Base-by-base conservation (phyloP, 768 basidiomycete genomes). In the Goffeauzyma gilvescens region DNA sequence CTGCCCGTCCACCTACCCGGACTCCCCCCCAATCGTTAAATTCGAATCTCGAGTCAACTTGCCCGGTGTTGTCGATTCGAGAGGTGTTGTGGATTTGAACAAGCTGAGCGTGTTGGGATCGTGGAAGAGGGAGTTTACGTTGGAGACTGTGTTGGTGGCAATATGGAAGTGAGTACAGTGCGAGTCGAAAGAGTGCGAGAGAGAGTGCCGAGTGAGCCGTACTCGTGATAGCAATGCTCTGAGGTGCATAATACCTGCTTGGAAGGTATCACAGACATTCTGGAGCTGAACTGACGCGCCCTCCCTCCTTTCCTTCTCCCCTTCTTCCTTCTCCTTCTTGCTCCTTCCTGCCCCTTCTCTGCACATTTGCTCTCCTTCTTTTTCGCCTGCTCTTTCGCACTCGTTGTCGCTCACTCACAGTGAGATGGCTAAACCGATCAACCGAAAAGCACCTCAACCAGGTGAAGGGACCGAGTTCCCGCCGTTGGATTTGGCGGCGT, bases 401-500 rank as follows among this genome's bases (percentile, higher is more conserved):
- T 30, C 13, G 14, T 18, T 28, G 10, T 12, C 22, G 24, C n/a
- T 21, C 30, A 26, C 20, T 18, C 12, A 8, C 52, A 95, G 89
- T 68, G 87, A 93, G 64, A 96, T 98, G 93, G 86, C 79, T 2
- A 75, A 81, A 36, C 76, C 81, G 57, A 73, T 73, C 48, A 98
- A 96, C 64, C 70, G 86, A 53, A 96, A 96, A 68, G 72, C 89
- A 27, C 82, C 86, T 25, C 93, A 98, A 66, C 93, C 93, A 2
- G 75, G 79, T 14, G 93, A 98, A 60, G 86, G 86, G 2, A 52
- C 64, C 37, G 65, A 63, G 42, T 69, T 60, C 57, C 59, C 61
- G 1, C 56, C 59, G 3, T 27, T 52, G 23, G 59, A 63, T 30
- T 45, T 63, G 14, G 32, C 55, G 9, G 34, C 41, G 1, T 42